These are phyloP conservation scores for Alternaria sp. DNA, from an alignment of 2,329 filamentous ascomycete species.

Conservation along the genomic window DNA sequence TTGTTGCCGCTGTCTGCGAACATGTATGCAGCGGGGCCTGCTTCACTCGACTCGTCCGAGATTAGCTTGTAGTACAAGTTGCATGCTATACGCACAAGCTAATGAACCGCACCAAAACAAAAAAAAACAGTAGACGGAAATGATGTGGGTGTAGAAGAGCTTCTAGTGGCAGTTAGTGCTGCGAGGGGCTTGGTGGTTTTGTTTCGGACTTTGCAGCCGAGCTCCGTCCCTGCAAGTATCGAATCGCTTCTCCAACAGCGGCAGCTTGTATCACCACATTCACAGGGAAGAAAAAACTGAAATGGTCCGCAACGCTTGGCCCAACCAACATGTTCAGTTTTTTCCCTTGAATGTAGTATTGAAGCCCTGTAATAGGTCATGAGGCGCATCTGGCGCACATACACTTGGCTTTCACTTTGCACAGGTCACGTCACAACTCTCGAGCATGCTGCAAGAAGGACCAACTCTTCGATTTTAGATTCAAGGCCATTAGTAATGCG, in stretches of 20 bases:
- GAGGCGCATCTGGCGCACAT: conserved; percentile 9
- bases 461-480: not conserved
- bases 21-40: conserved; percentile 7
- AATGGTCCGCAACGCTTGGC: too few species aligned
- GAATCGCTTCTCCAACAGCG: not conserved
- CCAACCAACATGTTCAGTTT: too few species aligned
- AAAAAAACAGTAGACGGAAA: not conserved
- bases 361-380: too few species aligned
- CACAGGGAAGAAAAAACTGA: not conserved
- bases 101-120: not conserved
- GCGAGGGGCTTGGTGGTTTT: not conserved
- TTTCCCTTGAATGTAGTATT: too few species aligned
- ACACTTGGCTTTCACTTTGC: conserved; percentile 12
- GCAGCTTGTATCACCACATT: not conserved
- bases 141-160: conserved; percentile 1
- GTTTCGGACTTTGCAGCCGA: not conserved
- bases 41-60: conserved; percentile 4
- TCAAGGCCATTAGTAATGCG: not conserved
- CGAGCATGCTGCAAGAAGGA: not conserved
- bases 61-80: conserved; percentile 1
- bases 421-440: not conserved
- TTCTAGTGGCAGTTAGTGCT: not conserved
- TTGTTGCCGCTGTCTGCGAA: conserved; percentile 6
- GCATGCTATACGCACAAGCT: not conserved
- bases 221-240: not conserved